Evolutionary conservation across 257 asterid species (phyloP).

Genomic region (Lycium barbarum): DNA sequence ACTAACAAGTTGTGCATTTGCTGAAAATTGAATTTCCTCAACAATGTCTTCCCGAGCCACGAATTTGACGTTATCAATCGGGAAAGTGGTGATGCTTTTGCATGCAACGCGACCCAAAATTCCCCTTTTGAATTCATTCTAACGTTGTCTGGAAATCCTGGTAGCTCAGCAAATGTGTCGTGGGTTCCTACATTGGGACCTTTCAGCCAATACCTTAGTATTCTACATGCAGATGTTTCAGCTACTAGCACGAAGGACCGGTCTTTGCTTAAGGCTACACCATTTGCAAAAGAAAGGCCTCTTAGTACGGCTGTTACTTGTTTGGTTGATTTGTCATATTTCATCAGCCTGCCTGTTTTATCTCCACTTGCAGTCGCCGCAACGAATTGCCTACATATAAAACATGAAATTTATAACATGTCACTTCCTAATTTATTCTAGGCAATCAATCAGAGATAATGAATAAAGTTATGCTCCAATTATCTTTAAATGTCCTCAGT

Average conservation of each 20-base stretch:
- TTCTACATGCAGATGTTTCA: slow-evolving; percentile 44
- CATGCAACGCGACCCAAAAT: slow-evolving; percentile 75
- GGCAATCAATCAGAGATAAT: too few relatives aligned
- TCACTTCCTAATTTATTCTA: too few relatives aligned
- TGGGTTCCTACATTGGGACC: slow-evolving; percentile 62
- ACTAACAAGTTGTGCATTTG: slow-evolving; percentile 62
- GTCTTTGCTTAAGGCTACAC: slow-evolving; percentile 74
- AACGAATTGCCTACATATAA: slow-evolving; percentile 61
- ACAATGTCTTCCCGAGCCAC: slow-evolving; percentile 48
- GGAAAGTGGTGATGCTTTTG: slow-evolving; percentile 47
- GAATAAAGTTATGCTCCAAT: too few relatives aligned
- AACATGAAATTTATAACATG: too few relatives aligned
- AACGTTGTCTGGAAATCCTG: slow-evolving; percentile 77
- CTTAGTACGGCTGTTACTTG: slow-evolving; percentile 52
- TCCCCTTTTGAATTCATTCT: slow-evolving; percentile 66
- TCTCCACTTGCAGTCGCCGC: slow-evolving; percentile 49
- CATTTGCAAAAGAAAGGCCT: slow-evolving; percentile 72
- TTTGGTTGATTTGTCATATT: slow-evolving; percentile 54
- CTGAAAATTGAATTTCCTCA: slow-evolving; percentile 55
- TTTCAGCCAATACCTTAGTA: slow-evolving; percentile 58
- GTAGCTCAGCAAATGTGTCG: slow-evolving; percentile 53
- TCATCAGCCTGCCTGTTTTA: slow-evolving; percentile 72
- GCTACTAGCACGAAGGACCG: slow-evolving; percentile 50
- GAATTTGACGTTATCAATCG: slow-evolving; percentile 44
- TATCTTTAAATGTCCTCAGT: too few relatives aligned